These are phyloP conservation scores for Tulasnella sp. DNA, from an alignment of 768 basidiomycete genomes.

Conservation along the genomic window DNA sequence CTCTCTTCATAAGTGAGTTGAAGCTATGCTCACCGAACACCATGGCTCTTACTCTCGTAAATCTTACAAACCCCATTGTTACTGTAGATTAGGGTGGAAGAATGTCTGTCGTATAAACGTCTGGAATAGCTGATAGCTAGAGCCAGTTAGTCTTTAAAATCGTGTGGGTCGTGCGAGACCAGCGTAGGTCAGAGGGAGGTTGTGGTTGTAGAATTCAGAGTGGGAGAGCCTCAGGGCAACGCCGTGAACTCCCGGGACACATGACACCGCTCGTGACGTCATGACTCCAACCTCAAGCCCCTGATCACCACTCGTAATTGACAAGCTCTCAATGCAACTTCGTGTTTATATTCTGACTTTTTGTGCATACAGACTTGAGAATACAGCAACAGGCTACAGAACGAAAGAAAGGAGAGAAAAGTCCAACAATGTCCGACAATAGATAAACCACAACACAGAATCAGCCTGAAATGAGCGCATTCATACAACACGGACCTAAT, in stretches of 20 bases:
- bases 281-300: not conserved
- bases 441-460: not conserved
- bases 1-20: not conserved
- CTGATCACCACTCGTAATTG: not conserved
- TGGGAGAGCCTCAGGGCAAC: not conserved
- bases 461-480: not conserved
- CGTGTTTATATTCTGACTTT: not conserved
- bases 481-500: not conserved
- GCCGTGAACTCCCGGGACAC: not conserved
- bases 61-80: not conserved
- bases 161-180: too few species aligned
- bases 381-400: not conserved
- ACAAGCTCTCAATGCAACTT: not conserved
- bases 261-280: not conserved
- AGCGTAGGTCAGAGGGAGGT: not conserved
- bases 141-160: too few species aligned
- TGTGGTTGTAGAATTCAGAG: not conserved
- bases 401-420: not conserved
- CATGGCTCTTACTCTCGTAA: not conserved
- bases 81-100: not conserved
- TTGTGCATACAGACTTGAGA: not conserved
- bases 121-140: too few species aligned
- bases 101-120: too few species aligned
- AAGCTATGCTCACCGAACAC: not conserved
- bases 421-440: not conserved